Evolutionary conservation across 164 flowering plant species (phyloP).

Genomic region (Amborella trichopoda): DNA sequence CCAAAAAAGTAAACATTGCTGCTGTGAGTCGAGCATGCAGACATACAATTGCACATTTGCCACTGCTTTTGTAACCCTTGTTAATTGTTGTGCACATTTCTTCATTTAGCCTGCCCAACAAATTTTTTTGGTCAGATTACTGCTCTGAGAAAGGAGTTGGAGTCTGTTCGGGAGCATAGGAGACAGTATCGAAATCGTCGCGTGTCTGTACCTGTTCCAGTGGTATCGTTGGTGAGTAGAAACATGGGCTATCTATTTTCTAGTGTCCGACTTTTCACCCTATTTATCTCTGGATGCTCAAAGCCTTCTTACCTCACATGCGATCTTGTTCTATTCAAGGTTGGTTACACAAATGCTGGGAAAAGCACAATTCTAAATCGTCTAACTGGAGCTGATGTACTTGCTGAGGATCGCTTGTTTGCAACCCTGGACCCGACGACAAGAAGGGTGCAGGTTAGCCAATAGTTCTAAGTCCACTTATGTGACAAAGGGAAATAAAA

Average conservation of each 20-base stretch:
- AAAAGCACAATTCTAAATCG: constrained; percentile 87
- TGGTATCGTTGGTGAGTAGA: constrained; percentile 71
- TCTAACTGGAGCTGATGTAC: constrained; percentile 86
- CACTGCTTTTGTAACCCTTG: background rate
- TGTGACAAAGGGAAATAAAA: no score
- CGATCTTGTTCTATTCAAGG: constrained; percentile 23
- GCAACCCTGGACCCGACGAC: constrained; percentile 99
- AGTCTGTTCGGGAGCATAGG: constrained; percentile 81
- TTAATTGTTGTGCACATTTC: background rate
- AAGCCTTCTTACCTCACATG: background rate
- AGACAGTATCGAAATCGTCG: constrained; percentile 79
- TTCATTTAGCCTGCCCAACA: background rate
- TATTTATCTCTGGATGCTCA: background rate
- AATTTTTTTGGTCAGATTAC: constrained; percentile 43
- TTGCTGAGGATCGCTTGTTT: constrained; percentile 84
- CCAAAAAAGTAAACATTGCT: no score
- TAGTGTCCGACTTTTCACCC: no score
- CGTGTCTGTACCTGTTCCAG: constrained; percentile 78
- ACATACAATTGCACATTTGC: no score
- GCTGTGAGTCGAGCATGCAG: no score
- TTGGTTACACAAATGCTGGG: constrained; percentile 98
- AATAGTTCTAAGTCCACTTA: no score
- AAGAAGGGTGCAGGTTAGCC: constrained; percentile 86
- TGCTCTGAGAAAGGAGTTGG: constrained; percentile 67
- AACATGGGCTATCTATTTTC: background rate